Evolutionary conservation across 371 early-diverging fungal genomes (phyloP).

Genomic region (Vairimorpha ceranae): DNA sequence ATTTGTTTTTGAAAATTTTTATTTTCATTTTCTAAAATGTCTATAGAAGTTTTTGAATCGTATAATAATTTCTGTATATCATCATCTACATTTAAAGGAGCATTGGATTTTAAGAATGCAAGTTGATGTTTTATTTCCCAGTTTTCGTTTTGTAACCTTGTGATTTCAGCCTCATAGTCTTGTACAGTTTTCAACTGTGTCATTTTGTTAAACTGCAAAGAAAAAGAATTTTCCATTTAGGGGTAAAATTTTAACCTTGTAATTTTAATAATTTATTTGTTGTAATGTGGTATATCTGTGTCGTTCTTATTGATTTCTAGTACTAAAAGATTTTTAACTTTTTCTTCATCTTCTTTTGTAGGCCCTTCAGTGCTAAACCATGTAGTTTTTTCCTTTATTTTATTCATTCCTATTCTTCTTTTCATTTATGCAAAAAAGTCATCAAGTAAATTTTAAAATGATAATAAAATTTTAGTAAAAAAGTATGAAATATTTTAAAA

Average conservation of each 20-base stretch:
- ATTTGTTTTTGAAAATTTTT: slow-evolving; percentile 20
- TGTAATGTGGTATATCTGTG: background rate
- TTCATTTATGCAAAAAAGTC: background rate
- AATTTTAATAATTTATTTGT: background rate
- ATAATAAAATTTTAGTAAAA: no score
- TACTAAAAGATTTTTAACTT: background rate
- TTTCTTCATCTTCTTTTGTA: background rate
- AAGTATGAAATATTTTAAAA: no score
- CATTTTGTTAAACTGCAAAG: slow-evolving; percentile 54
- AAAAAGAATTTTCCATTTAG: slow-evolving; percentile 54
- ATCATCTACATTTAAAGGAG: background rate
- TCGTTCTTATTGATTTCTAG: background rate
- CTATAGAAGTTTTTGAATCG: slow-evolving; percentile 32
- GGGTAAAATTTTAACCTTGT: background rate
- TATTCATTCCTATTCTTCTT: slow-evolving; percentile 1
- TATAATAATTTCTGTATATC: slow-evolving; percentile 45
- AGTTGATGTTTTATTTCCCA: slow-evolving; percentile 56
- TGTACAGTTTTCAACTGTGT: slow-evolving; percentile 51
- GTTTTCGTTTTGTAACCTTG: slow-evolving; percentile 44
- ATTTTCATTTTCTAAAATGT: slow-evolving; percentile 36
- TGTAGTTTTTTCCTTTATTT: background rate
- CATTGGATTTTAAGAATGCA: slow-evolving; percentile 19
- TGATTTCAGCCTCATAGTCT: slow-evolving; percentile 57
- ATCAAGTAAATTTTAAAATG: no score
- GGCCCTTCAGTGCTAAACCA: background rate